Percentiles rank a stretch among this genome's conserved stretches.
Evolutionary conservation across 345 rosid species (phyloP).

Genomic region (Citrus hindsii): DNA sequence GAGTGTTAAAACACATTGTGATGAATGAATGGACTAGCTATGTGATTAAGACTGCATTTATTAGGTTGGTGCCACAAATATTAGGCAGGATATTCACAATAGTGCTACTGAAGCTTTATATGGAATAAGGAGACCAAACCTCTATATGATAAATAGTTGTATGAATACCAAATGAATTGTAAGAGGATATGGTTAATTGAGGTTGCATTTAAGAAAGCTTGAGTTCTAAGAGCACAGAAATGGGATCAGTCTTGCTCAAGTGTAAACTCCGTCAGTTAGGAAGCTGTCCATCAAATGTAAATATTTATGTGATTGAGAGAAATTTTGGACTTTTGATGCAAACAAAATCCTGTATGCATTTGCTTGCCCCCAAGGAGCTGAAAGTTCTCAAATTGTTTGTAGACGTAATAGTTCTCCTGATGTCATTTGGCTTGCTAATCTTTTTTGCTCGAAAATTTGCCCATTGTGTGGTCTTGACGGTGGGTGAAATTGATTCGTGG

Average conservation of each 20-base stretch:
- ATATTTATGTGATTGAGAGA: not conserved
- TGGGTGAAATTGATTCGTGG: conserved; percentile 6
- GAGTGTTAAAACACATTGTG: too few species aligned
- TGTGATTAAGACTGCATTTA: too few species aligned
- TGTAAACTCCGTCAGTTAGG: not conserved
- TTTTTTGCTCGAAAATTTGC: not conserved
- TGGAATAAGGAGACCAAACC: not conserved
- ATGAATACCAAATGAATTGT: not conserved
- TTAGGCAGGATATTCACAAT: too few species aligned
- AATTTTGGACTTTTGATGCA: too few species aligned
- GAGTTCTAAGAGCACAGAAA: not conserved
- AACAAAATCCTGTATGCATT: too few species aligned
- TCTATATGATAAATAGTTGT: too few species aligned
- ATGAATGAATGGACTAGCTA: too few species aligned
- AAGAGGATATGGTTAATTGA: not conserved
- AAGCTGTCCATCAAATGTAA: not conserved
- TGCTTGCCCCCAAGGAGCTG: too few species aligned
- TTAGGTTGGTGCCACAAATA: too few species aligned
- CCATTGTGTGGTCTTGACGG: conserved; percentile 2
- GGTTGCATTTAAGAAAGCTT: not conserved
- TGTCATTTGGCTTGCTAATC: not conserved
- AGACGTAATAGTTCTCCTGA: too few species aligned
- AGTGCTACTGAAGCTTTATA: not conserved
- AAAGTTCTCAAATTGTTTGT: too few species aligned
- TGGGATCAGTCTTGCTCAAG: not conserved